Conservation (phyloP, 2,329 filamentous ascomycete species). For the Sporothrix luriei region DNA sequence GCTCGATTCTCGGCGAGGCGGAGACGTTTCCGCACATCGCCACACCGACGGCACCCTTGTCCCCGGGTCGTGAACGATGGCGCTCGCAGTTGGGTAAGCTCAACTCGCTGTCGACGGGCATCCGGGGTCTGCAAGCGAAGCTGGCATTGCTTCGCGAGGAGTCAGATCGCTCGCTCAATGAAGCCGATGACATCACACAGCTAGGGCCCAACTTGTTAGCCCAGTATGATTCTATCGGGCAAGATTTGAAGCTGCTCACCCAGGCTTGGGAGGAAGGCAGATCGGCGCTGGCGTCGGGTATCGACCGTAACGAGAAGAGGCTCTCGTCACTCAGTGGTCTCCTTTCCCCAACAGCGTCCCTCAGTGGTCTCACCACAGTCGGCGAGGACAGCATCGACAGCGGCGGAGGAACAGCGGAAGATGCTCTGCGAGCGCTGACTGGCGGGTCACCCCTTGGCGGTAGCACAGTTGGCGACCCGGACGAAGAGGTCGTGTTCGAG, state of each 20-base stretch:
- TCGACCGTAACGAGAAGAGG: conserved; percentile 77
- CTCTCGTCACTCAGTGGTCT: conserved; percentile 64
- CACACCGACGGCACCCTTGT: conserved; percentile 62
- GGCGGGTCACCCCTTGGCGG: conserved; percentile 57
- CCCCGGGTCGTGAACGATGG: conserved; percentile 79
- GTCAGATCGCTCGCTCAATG: conserved; percentile 76
- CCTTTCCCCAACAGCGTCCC: conserved; percentile 62
- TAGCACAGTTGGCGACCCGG: conserved; percentile 52
- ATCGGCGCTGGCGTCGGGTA: conserved; percentile 75
- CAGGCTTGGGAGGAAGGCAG: conserved; percentile 87
- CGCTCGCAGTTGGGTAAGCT: conserved; percentile 86
- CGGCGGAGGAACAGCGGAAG: conserved; percentile 45
- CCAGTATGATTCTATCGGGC: conserved; percentile 93
- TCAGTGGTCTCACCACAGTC: conserved; percentile 68
- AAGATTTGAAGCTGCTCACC: conserved; percentile 78
- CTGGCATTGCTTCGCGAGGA: conserved; percentile 90
- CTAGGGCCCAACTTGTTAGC: conserved; percentile 76
- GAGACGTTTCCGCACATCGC: conserved; percentile 63
- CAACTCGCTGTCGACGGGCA: conserved; percentile 83
- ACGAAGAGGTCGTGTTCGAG: conserved; percentile 84
- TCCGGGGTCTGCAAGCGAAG: conserved; percentile 90
- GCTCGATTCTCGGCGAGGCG: conserved; percentile 72
- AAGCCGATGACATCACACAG: conserved; percentile 71
- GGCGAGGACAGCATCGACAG: conserved; percentile 47
- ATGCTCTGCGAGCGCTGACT: conserved; percentile 74